Conservation (phyloP, 106 monocot species). For the Phalaenopsis equestris region DNA sequence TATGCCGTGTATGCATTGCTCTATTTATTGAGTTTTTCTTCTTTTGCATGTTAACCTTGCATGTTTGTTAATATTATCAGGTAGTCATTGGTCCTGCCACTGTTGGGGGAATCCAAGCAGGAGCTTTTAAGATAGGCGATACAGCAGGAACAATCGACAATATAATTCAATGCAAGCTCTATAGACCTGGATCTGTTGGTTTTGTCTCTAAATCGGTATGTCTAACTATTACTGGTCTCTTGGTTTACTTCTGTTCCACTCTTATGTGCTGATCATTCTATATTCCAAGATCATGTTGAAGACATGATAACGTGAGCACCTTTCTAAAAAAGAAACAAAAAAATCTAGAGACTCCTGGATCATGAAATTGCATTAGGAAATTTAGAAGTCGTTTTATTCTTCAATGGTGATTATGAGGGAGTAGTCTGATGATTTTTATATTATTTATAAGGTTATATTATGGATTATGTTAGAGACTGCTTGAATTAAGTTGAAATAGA, state of each 20-base stretch:
- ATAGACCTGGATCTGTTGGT: slow-evolving; percentile 91
- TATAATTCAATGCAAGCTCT: slow-evolving; percentile 95
- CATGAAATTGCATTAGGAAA: too few species aligned
- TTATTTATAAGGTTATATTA: too few species aligned
- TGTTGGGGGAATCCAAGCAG: slow-evolving; percentile 97
- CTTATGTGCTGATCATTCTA: background rate
- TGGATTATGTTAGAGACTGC: too few species aligned
- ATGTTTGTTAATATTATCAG: slow-evolving; percentile 24
- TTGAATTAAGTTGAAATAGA: too few species aligned
- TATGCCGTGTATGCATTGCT: background rate
- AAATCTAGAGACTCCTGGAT: too few species aligned
- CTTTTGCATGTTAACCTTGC: background rate
- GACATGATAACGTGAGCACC: too few species aligned
- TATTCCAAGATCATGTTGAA: background rate
- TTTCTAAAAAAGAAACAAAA: too few species aligned
- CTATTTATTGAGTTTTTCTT: background rate
- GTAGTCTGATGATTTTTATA: too few species aligned
- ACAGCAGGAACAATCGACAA: slow-evolving; percentile 99
- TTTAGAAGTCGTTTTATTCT: too few species aligned
- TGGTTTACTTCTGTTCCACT: background rate
- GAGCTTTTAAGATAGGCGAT: slow-evolving; percentile 98
- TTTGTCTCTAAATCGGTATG: slow-evolving; percentile 99
- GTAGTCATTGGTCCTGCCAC: slow-evolving; percentile 96
- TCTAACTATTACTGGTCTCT: background rate
- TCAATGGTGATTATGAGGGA: too few species aligned